A percentile compares a stretch with the other conserved stretches of the same genome.
Evolutionary conservation across 148 eudicot genomes (phyloP).

Genomic region (Spergularia marina): DNA sequence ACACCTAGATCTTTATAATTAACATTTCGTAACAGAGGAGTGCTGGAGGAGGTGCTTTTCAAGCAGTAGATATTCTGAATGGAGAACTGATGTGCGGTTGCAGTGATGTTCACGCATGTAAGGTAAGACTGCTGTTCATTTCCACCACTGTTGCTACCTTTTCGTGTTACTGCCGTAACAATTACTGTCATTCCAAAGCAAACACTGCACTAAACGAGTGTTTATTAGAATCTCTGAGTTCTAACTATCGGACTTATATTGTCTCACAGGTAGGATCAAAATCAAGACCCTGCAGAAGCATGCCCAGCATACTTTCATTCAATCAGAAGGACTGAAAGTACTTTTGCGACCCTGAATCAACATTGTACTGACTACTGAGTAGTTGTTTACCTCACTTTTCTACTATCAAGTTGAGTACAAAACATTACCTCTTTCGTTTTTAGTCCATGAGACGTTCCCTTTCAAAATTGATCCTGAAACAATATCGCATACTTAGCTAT

Average conservation of each 20-base stretch:
- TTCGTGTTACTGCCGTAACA: background rate
- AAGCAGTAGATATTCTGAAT: constrained; percentile 34
- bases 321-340: background rate
- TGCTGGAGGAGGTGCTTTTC: constrained; percentile 33
- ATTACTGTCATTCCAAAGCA: background rate
- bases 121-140: constrained; percentile 5
- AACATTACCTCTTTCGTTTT: too few species aligned
- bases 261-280: constrained; percentile 14
- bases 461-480: too few species aligned
- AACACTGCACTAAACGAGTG: background rate
- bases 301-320: background rate
- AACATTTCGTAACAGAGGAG: constrained; percentile 30
- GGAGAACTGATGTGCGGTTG: constrained; percentile 37
- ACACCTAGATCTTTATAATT: background rate
- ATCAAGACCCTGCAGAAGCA: background rate
- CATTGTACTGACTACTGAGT: too few species aligned
- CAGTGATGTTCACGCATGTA: constrained; percentile 30
- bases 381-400: too few species aligned
- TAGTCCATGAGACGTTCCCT: too few species aligned
- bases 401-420: too few species aligned
- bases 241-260: background rate
- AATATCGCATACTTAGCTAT: too few species aligned
- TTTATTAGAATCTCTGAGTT: too few species aligned
- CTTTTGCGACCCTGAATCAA: too few species aligned
- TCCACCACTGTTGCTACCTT: background rate